These are phyloP conservation scores for Apiotrichum domesticum DNA, from an alignment of 1,284 basidiomycete genomes.

Conservation along the genomic window DNA sequence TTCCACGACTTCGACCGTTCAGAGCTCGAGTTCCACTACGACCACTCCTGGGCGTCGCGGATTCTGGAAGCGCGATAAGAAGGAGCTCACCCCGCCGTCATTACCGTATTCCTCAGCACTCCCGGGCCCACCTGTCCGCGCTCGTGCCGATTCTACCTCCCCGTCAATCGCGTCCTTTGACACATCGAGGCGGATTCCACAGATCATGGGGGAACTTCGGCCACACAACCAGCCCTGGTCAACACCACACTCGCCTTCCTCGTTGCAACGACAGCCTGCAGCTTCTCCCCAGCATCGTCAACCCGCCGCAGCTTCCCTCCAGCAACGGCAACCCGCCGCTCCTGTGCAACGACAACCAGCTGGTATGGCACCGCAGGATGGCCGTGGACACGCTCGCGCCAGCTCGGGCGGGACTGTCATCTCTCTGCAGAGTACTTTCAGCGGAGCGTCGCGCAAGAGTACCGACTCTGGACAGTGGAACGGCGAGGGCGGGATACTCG, in stretches of 20 bases:
- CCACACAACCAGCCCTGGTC: neutral
- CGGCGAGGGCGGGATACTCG: constrained; percentile 15
- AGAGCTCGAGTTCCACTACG: neutral
- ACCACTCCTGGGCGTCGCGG: neutral
- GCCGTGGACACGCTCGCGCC: neutral
- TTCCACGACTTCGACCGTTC: neutral
- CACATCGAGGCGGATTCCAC: no score
- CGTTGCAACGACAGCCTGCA: neutral
- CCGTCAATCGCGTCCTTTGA: neutral
- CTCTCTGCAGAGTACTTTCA: constrained; percentile 14
- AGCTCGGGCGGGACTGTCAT: constrained; percentile 12
- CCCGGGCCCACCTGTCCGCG: neutral
- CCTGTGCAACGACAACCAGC: no score
- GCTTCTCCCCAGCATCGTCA: neutral
- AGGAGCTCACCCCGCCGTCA: neutral
- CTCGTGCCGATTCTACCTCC: neutral
- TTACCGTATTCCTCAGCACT: neutral
- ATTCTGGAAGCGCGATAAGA: neutral
- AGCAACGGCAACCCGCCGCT: no score
- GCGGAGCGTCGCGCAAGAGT: constrained; percentile 3
- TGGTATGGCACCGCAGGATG: neutral
- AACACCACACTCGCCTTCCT: neutral
- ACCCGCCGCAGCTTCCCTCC: neutral
- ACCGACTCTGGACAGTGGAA: constrained; percentile 9
- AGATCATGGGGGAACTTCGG: neutral